A percentile compares a stretch with the other conserved stretches of the same genome.
phyloP scores from a whole-genome alignment of 805 yeast species.

The Jamesozyma spencerorum region DNA sequence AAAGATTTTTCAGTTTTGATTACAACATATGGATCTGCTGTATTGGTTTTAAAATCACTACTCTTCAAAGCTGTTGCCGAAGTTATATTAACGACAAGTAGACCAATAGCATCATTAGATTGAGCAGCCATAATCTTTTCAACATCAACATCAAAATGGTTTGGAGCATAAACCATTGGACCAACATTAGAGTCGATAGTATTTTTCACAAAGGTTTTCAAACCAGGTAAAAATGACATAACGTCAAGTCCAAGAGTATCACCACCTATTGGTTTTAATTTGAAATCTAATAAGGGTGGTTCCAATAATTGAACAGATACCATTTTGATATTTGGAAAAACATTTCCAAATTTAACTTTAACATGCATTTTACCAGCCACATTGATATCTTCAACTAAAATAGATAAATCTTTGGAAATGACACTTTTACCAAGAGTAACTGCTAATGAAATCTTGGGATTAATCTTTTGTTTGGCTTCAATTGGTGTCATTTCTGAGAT shows the following conservation, averaged over 20 bases:
- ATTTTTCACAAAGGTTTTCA: slow-evolving; percentile 59
- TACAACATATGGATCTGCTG: slow-evolving; percentile 52
- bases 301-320: slow-evolving; percentile 67
- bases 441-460: slow-evolving; percentile 75
- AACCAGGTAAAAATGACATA: slow-evolving; percentile 77
- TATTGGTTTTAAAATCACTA: slow-evolving; percentile 31
- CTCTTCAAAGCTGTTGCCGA: slow-evolving; percentile 43
- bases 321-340: slow-evolving; percentile 69
- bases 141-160: slow-evolving; percentile 64
- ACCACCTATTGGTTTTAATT: slow-evolving; percentile 80
- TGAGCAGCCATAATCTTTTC: slow-evolving; percentile 59
- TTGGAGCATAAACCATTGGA: slow-evolving; percentile 78
- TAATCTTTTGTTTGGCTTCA: slow-evolving; percentile 59
- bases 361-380: slow-evolving; percentile 62
- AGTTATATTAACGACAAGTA: slow-evolving; percentile 52
- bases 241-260: slow-evolving; percentile 79
- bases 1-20: slow-evolving; percentile 37
- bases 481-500: slow-evolving; percentile 75
- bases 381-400: slow-evolving; percentile 72
- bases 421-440: slow-evolving; percentile 75
- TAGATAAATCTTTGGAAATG: slow-evolving; percentile 66
- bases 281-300: slow-evolving; percentile 71
- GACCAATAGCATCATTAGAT: slow-evolving; percentile 61
- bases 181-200: slow-evolving; percentile 61
- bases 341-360: slow-evolving; percentile 49